Base-by-base conservation (phyloP, 352 stramenopile genomes). In the Globisporangium middletonii region DNA sequence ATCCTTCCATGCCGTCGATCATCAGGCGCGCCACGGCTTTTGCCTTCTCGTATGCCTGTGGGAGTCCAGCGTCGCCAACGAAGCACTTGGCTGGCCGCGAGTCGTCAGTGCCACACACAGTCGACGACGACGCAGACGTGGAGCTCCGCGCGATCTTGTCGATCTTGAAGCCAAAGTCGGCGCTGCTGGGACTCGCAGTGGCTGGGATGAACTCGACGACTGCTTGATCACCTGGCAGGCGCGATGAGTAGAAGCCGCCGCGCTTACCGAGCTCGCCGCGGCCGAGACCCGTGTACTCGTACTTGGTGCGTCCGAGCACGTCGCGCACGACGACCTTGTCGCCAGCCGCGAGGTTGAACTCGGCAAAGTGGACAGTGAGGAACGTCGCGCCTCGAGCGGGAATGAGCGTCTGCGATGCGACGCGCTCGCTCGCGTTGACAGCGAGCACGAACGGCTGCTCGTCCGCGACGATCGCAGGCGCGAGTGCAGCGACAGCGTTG, bases 331-430 rank as follows among this genome's bases (percentile, higher is more conserved):
- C 42, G 15, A 79, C 54, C 18, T 53, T 37, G 35, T 74, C 69
- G 5, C 72, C 69, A 12, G 67, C 55, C 0, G 64, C 62, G 41
- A 82, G 65, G n/a, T 62, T 47, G 43, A 82, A 76, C 12, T 67
- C 42, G 16, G 62, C 53, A 42, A 82, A 82, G 51, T 78, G 72
- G 27, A 82, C 49, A 0, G 65, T 73, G 28, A 82, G 9, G 58
- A 77, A 82, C 28, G 60, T 60, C 26, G 72, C 60, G 28, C 61
- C 65, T 11, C 53, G 19, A 5, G 55, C 42, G 3, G 47, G 38
- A 52, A 75, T 63, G 6, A 56, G 61, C 51, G 65, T 30, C 45
- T 72, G 47, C 5, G 50, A 50, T 4, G 66, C 47, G 12, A 30
- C 53, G 18, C 55, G 65, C 30, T 46, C 44, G 33, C 50, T 71